These are phyloP conservation scores for Sanghuangporus weigelae DNA, from an alignment of 1,284 basidiomycete genomes.

Conservation along the genomic window DNA sequence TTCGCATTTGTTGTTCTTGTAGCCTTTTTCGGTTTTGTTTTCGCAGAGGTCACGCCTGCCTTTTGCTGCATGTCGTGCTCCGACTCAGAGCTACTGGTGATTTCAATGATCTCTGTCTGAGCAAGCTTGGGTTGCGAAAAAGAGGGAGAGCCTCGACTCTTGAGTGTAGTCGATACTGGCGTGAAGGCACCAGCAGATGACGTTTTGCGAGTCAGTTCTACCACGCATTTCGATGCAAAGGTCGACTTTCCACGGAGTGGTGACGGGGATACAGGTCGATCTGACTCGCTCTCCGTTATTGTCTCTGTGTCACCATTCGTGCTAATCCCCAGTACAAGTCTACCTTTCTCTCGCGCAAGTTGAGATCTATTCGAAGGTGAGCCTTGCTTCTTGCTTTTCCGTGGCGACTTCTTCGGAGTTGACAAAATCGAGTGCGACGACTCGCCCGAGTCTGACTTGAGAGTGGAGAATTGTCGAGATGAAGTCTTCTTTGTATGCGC, in stretches of 20 bases:
- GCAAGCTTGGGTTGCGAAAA: neutral
- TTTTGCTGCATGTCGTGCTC: neutral
- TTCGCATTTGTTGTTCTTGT: neutral
- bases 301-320: neutral
- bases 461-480: neutral
- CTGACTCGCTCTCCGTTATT: neutral
- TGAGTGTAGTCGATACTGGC: neutral
- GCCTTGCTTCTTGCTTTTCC: neutral
- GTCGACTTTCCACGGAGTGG: neutral
- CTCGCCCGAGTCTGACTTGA: neutral
- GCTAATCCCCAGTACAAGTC: neutral
- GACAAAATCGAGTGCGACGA: neutral
- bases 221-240: neutral
- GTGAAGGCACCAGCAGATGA: neutral
- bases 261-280: constrained; percentile 7
- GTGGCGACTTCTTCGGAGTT: constrained; percentile 11
- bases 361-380: neutral
- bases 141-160: neutral
- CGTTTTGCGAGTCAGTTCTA: neutral
- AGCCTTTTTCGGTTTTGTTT: neutral
- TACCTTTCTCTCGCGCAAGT: neutral
- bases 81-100: neutral
- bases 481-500: neutral
- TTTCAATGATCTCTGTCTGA: neutral
- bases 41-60: neutral